Conservation (phyloP, 2,329 filamentous ascomycete species). For the Hypoxylon sp. region DNA sequence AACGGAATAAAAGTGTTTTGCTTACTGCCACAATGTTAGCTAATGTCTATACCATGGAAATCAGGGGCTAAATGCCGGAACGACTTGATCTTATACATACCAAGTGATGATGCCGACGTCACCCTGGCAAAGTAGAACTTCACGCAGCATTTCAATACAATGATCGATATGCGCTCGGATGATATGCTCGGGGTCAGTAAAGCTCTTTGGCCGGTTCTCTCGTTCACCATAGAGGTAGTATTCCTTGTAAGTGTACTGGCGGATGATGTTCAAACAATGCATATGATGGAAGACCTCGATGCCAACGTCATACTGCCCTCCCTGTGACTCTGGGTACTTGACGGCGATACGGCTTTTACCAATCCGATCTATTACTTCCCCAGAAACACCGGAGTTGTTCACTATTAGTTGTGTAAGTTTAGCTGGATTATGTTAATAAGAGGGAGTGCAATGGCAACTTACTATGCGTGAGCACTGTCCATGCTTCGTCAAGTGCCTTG, state of each 20-base stretch:
- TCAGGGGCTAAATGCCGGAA: too few species aligned
- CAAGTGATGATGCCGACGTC: conserved; percentile 29
- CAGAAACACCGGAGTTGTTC: conserved; percentile 22
- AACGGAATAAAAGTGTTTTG: too few species aligned
- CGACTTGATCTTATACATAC: too few species aligned
- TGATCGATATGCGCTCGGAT: conserved; percentile 24
- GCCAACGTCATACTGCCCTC: conserved; percentile 18
- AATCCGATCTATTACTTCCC: conserved; percentile 20
- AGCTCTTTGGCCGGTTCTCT: conserved; percentile 15
- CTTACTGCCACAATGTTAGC: too few species aligned
- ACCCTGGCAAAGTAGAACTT: conserved; percentile 17
- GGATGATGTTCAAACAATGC: conserved; percentile 30
- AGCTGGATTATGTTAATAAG: too few species aligned
- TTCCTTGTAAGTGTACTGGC: conserved; percentile 24
- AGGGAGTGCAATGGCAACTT: not conserved
- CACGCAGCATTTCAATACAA: conserved; percentile 25
- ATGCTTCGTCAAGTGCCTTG: conserved; percentile 26
- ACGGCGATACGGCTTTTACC: conserved; percentile 23
- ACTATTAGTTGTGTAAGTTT: conserved; percentile 7
- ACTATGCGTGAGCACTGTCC: conserved; percentile 23
- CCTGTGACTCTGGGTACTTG: conserved; percentile 26
- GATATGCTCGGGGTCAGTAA: conserved; percentile 11
- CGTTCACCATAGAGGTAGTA: conserved; percentile 11
- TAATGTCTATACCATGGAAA: too few species aligned
- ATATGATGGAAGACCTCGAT: conserved; percentile 31